Conservation (phyloP, 2,329 filamentous ascomycete genomes). For the Fusarium sp. region DNA sequence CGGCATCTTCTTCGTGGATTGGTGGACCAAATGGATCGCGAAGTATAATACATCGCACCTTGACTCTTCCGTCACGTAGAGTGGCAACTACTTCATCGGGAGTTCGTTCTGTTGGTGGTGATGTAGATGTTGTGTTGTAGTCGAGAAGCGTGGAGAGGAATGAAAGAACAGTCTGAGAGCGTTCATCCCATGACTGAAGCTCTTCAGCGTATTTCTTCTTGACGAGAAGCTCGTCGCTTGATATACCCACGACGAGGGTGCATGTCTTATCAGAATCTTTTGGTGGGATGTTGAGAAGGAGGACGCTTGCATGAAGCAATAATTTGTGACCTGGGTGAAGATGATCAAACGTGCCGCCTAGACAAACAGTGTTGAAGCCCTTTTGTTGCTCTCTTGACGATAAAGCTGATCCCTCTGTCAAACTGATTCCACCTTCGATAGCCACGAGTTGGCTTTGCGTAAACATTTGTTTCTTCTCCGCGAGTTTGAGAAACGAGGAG, state of each 20-base stretch:
- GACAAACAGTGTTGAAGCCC: constrained; percentile 63
- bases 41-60: constrained; percentile 83
- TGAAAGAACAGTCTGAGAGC: constrained; percentile 72
- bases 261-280: constrained; percentile 52
- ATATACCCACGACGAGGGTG: constrained; percentile 83
- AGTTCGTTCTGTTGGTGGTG: constrained; percentile 15
- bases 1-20: constrained; percentile 79
- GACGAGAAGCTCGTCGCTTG: constrained; percentile 82
- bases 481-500: constrained; percentile 55
- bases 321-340: constrained; percentile 95
- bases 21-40: constrained; percentile 91
- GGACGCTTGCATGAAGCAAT: constrained; percentile 85
- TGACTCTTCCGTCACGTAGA: constrained; percentile 67
- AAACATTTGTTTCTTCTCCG: constrained; percentile 57
- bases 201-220: constrained; percentile 89
- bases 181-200: constrained; percentile 80
- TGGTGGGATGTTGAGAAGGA: constrained; percentile 68
- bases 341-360: constrained; percentile 97
- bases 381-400: background rate
- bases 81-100: constrained; percentile 51
- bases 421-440: constrained; percentile 61
- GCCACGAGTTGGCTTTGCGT: constrained; percentile 59
- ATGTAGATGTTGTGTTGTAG: constrained; percentile 46
- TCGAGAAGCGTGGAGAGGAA: constrained; percentile 75
- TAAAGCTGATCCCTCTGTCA: constrained; percentile 39